Base-by-base conservation (phyloP, 139 green algal genomes). In the Trebouxia sp. region DNA sequence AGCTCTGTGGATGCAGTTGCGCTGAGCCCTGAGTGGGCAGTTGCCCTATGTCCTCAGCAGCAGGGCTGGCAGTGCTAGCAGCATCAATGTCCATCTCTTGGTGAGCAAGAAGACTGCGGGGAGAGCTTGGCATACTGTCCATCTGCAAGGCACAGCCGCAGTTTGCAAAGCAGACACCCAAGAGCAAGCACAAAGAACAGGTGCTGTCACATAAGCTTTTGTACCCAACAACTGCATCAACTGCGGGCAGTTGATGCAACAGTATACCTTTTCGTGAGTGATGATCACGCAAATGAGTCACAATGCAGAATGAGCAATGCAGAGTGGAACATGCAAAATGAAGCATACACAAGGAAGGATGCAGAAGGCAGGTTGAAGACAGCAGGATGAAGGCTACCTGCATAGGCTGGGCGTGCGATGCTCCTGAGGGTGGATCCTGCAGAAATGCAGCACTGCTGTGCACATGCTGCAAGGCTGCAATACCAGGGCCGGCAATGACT, bases 61-160 rank as follows among this genome's bases (percentile, higher is more conserved):
- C 62, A 72, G 32, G 62, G 35, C 62, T 72, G 35, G 9, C 3
- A 22, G 1, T 22, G 9, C 14, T 42, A 22, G 62, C 62, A 42
- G 32, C 12, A 35, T 72, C 62, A 42, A 72, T 35, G 62, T 72
- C 62, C 62, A 72, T 72, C 32, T 72, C 62, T 45, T 14, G 43
- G 4, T 30, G 62, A 14, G 32, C 62, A 24, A 45, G 62, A 32
- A 45, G 62, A 72, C 62, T 72, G 11, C 62, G 32, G 1, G 62
- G 62, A 11, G 62, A 72, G 62, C 10, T 15, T 41, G 32, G 62
- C 62, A 28, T n/a, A 26, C 62, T 72, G 62, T 72, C 62, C 32
- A 72, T 35, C 62, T 72, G 32, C 12, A 53, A n/a, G n/a, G n/a
- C n/a, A 30, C 62, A 72, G 32, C 32, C 42, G 14, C 26, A 28